Evolutionary conservation across 2,329 filamentous ascomycete genomes (phyloP), one percentile per base, ranked within the genome.

Genomic region (Diaporthe longicolla): DNA sequence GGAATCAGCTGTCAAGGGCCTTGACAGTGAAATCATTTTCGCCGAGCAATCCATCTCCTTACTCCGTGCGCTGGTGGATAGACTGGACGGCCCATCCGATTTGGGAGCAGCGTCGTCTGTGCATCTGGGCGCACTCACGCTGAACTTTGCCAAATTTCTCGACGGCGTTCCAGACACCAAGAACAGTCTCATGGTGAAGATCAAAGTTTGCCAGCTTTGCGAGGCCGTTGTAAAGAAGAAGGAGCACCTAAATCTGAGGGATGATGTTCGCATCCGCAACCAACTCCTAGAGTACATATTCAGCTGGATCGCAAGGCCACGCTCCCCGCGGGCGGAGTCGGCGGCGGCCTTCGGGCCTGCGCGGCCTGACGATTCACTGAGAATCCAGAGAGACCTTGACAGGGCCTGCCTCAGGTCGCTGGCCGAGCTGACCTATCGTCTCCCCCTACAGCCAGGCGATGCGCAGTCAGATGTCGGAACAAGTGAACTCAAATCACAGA

Each of bases 181-280:
- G 11, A 89, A 86, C 76, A 89, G 87, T 26, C 79, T 92, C 21
- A 86, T 90, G 71, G 90, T 93, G 58, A 93, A 93, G 79, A 93
- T 93, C 78, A 91, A 92, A 77, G 89, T 93, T 54, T 93, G 92
- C 78, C 90, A 93, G 77, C 82, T 93, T 10, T 92, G 89, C 74
- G 92, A 93, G 77, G 88, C 88, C 4, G 88, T 93, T 45, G 91
- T 89, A 17, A 89, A 88, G 80, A 88, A 91, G 76, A 93, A 93
- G 78, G 91, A 93, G 78, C 88, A 93, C 68, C 82, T 93, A 55
- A 93, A 93, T 77, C 83, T 93, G 15, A 87, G 92, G 68, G 91
- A 93, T 77, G 92, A 93, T 79, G 89, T 93, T 52, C 88, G 91
- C 37, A 92, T 93, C 77, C 85, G 92, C 70, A 93, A 93, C 76